phyloP scores from a whole-genome alignment of 768 basidiomycete genomes.

The Coprinopsis strossmayeri region DNA sequence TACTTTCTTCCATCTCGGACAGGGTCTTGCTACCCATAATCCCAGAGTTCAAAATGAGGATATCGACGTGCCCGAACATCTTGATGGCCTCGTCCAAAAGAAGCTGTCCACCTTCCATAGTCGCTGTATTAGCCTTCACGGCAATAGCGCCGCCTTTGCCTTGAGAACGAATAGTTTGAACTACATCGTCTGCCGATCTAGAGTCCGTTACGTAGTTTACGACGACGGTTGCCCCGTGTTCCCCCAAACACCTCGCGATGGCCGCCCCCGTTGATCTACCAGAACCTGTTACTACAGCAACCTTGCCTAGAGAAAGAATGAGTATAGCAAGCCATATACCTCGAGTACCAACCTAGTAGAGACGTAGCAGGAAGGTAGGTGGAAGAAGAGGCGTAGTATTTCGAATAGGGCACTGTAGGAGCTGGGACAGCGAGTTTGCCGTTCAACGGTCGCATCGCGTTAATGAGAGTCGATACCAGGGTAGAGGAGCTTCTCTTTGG shows the following conservation, averaged over 20 bases:
- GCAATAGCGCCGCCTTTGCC: slow-evolving; percentile 40
- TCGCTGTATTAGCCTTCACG: slow-evolving; percentile 46
- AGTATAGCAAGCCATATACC: not conserved
- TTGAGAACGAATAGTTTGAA: slow-evolving; percentile 38
- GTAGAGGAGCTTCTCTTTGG: slow-evolving; percentile 7
- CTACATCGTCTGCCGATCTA: slow-evolving; percentile 37
- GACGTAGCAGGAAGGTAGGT: slow-evolving; percentile 17
- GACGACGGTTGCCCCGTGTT: slow-evolving; percentile 50
- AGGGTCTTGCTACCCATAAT: slow-evolving; percentile 47
- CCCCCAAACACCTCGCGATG: slow-evolving; percentile 45
- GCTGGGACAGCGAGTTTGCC: slow-evolving; percentile 6
- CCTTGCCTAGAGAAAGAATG: slow-evolving; percentile 28
- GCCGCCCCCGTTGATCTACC: slow-evolving; percentile 56
- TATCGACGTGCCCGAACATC: slow-evolving; percentile 47
- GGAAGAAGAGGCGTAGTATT: slow-evolving; percentile 15
- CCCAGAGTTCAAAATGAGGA: slow-evolving; percentile 53
- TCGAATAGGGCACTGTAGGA: not conserved
- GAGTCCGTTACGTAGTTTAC: slow-evolving; percentile 46
- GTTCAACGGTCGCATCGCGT: slow-evolving; percentile 5
- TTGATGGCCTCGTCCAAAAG: slow-evolving; percentile 43
- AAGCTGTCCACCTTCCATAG: slow-evolving; percentile 36
- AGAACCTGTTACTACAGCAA: slow-evolving; percentile 57
- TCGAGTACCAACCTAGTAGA: not conserved
- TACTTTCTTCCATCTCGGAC: slow-evolving; percentile 44
- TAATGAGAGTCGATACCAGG: slow-evolving; percentile 10